phyloP scores from a whole-genome alignment of 805 yeast species.

The Vanderwaltozyma yarrowii region DNA sequence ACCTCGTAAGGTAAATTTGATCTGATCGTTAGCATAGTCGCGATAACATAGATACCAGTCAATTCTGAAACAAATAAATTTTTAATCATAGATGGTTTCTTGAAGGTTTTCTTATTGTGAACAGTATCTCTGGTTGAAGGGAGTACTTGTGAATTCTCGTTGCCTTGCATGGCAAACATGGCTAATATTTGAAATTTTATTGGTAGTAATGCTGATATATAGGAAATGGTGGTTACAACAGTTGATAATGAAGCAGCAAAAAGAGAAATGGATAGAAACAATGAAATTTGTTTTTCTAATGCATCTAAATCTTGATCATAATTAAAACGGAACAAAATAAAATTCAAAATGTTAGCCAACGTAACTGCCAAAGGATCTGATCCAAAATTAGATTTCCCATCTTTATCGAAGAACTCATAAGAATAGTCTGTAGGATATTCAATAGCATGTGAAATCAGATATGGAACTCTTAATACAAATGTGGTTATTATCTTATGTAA shows the following conservation, averaged over 20 bases:
- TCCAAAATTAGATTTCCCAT: slow-evolving; percentile 5
- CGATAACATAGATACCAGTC: slow-evolving; percentile 32
- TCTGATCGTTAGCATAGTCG: slow-evolving; percentile 32
- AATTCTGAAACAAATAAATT: slow-evolving; percentile 31
- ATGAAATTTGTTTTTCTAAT: slow-evolving; percentile 31
- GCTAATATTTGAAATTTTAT: slow-evolving; percentile 25
- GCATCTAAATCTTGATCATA: slow-evolving; percentile 30
- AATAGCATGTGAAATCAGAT: slow-evolving; percentile 11
- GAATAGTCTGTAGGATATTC: slow-evolving; percentile 13
- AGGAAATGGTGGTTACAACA: slow-evolving; percentile 50
- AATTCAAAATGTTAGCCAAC: slow-evolving; percentile 26
- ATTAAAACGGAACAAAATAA: slow-evolving; percentile 24
- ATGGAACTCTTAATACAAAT: slow-evolving; percentile 20
- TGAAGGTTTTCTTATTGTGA: slow-evolving; percentile 1
- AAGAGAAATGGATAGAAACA: slow-evolving; percentile 46
- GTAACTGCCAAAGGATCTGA: slow-evolving; percentile 34
- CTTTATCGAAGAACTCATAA: slow-evolving; percentile 11
- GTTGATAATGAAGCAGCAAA: slow-evolving; percentile 57
- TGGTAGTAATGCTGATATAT: slow-evolving; percentile 35
- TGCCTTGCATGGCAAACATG: slow-evolving; percentile 17
- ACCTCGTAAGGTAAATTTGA: slow-evolving; percentile 31
- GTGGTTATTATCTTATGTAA: slow-evolving; percentile 29
- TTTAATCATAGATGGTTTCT: slow-evolving; percentile 31
- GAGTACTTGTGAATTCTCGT: slow-evolving; percentile 8
- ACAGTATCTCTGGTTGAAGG: slow-evolving; percentile 9